Evolutionary conservation across 2,329 filamentous ascomycete genomes (phyloP).

Genomic region (Pyricularia grisea): DNA sequence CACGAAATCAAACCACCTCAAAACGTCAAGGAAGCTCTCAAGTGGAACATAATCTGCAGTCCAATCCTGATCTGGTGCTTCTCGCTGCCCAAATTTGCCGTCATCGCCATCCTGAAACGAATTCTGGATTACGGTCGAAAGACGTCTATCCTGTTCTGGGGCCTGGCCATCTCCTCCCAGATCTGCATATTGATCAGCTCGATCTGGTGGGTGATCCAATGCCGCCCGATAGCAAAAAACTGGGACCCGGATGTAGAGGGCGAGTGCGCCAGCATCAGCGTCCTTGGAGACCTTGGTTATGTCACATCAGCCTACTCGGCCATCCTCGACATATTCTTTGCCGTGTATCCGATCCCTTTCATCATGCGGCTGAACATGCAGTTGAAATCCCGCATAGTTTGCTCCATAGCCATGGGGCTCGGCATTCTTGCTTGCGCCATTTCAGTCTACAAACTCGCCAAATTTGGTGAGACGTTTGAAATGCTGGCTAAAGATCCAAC

Average conservation of each 20-base stretch:
- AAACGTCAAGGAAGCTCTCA: conserved; percentile 13
- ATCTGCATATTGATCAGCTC: conserved; percentile 18
- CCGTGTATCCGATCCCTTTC: conserved; percentile 20
- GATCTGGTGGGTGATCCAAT: conserved; percentile 21
- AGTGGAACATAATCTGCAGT: conserved; percentile 21
- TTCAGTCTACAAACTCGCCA: conserved; percentile 18
- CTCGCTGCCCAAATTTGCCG: conserved; percentile 23
- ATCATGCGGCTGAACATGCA: conserved; percentile 22
- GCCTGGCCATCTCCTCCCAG: conserved; percentile 19
- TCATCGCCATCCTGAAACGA: conserved; percentile 20
- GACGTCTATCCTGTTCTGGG: conserved; percentile 20
- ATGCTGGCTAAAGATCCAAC: conserved; percentile 16
- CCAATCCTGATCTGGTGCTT: conserved; percentile 22
- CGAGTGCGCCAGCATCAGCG: conserved; percentile 13
- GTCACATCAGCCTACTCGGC: conserved; percentile 20
- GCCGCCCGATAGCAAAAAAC: conserved; percentile 15
- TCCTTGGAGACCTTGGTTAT: conserved; percentile 17
- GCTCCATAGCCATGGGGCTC: conserved; percentile 16
- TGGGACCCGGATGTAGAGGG: conserved; percentile 18
- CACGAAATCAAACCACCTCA: conserved; percentile 8
- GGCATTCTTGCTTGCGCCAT: conserved; percentile 17
- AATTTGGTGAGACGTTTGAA: conserved; percentile 14
- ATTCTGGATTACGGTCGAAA: conserved; percentile 20
- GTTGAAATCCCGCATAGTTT: conserved; percentile 15
- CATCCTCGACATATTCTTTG: conserved; percentile 21